Base-by-base conservation (phyloP, 768 basidiomycete species). In the Leccinum aurantiacum region DNA sequence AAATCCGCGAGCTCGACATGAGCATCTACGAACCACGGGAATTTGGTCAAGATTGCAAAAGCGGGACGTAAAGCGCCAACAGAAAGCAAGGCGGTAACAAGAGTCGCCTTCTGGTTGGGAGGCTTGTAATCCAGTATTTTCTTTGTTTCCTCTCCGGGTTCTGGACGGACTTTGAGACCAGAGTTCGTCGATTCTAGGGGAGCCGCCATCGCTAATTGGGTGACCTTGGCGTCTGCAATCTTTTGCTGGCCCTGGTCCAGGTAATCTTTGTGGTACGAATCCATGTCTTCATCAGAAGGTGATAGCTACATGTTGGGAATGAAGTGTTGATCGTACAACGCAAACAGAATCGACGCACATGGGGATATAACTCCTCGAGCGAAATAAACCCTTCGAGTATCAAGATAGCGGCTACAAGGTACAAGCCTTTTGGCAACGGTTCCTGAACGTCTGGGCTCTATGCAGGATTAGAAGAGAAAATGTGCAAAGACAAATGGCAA, bases 371-470 rank as follows among this genome's bases (percentile, higher is more conserved):
- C 70, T 97, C 96, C 69, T 93, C 88, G 9, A 96, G 74, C 3
- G 87, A 83, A 58, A 98, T 83, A 69, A 95, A 90, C 2, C 90
- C 90, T 75, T 98, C 91, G 25, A 91, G 89, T 64, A 98, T 91
- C 41, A 98, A 78, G 13, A 98, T 77, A 6, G 95, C 95, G 0
- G 94, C 86, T 22, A 89, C 82, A 37, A 95, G 81, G 66, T 90
- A 91, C 14, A 98, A 78, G 58, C 84, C 87, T 64, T 82, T 86
- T 0, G 93, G 90, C 0, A 84, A 80, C 6, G 75, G 60, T 64
- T 95, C 90, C 27, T 76, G 71, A 2, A 81, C 80, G 9, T 89
- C 89, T 27, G 80, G 71, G 17, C 78, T 77, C 87, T 90, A 61
- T 6, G 4, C 38, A 37, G 3, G 22, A 44, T 70, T 55, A 74